phyloP scores from a whole-genome alignment of 73 alveolate genomes.

The Paramecium pentaurelia region DNA sequence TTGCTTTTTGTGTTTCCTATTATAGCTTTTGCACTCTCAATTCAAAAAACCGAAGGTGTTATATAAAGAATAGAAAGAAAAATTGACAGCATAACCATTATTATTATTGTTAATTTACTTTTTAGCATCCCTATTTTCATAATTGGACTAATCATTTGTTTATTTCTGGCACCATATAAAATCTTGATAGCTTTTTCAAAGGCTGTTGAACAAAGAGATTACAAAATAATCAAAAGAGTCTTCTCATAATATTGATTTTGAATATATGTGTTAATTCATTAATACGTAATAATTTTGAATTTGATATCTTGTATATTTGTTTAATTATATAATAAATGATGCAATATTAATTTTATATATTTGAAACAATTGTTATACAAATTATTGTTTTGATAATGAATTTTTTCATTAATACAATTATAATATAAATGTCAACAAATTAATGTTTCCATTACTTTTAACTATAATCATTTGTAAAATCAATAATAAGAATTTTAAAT shows the following conservation, averaged over 20 bases:
- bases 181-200: not conserved
- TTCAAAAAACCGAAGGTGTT: not conserved
- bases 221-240: not conserved
- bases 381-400: not conserved
- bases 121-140: not conserved
- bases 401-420: not conserved
- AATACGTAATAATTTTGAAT: not conserved
- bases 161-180: not conserved
- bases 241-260: not conserved
- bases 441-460: too few relatives aligned
- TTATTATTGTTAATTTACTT: not conserved
- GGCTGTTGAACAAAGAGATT: not conserved
- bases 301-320: not conserved
- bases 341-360: not conserved
- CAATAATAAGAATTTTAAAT: too few relatives aligned
- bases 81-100: not conserved
- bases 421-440: too few relatives aligned
- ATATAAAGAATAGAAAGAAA: not conserved
- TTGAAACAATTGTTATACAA: not conserved
- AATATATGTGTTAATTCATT: not conserved
- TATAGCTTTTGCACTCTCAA: not conserved
- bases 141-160: not conserved
- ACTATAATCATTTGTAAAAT: too few relatives aligned
- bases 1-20: not conserved
- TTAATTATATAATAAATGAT: not conserved